These are phyloP conservation scores for Mycosphaerelloides madeirae DNA, from an alignment of 2,329 filamentous ascomycete genomes.

Conservation along the genomic window DNA sequence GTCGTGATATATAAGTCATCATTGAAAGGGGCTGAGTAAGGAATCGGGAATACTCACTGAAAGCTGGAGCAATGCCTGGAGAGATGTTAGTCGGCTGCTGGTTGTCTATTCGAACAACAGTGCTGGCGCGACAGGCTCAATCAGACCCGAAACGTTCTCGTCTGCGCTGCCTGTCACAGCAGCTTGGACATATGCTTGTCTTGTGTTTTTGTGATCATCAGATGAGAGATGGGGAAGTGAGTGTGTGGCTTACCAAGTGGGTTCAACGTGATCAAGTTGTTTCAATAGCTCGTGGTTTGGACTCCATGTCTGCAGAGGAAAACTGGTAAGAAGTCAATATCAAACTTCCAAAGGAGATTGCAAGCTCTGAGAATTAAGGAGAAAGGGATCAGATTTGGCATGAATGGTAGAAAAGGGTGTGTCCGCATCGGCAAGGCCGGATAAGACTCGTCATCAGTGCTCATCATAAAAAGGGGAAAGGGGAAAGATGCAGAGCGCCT, in stretches of 20 bases:
- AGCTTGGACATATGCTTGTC: slow-evolving; percentile 41
- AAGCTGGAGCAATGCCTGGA: background rate
- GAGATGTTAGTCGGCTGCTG: background rate
- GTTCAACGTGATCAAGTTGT: no score
- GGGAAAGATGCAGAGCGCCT: background rate
- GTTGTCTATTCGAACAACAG: no score
- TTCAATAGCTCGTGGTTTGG: no score
- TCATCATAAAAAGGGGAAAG: slow-evolving; percentile 29
- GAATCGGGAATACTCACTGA: background rate
- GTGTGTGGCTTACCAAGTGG: no score
- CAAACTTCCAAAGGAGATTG: no score
- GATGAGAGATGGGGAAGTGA: background rate
- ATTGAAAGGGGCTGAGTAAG: slow-evolving; percentile 16
- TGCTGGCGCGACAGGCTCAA: background rate
- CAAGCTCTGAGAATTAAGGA: no score
- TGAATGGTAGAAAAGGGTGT: slow-evolving; percentile 36
- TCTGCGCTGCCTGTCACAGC: slow-evolving; percentile 34
- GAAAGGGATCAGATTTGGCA: slow-evolving; percentile 24
- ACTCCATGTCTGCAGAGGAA: no score
- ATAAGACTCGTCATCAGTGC: slow-evolving; percentile 40
- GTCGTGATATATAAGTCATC: slow-evolving; percentile 39
- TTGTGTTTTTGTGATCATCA: slow-evolving; percentile 34
- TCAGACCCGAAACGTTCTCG: slow-evolving; percentile 30
- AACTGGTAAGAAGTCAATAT: no score
- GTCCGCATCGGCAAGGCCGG: slow-evolving; percentile 36